Percentiles rank a stretch among this genome's conserved stretches.
phyloP scores from a whole-genome alignment of 768 basidiomycete species.

The Suillus subluteus region DNA sequence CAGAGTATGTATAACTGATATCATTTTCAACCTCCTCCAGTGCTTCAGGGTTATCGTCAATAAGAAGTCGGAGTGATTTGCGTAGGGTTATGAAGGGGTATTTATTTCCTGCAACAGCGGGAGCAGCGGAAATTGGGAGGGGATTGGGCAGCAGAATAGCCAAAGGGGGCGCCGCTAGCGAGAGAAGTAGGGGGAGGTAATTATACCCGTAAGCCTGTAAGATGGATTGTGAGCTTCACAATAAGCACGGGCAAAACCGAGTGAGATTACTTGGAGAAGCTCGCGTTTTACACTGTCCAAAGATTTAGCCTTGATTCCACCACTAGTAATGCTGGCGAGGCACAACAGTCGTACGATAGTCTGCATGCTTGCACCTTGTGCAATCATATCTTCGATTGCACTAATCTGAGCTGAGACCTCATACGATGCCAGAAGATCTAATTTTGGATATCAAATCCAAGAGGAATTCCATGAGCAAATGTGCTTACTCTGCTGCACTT shows the following conservation, averaged over 20 bases:
- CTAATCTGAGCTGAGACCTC: constrained; percentile 77
- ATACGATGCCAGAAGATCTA: constrained; percentile 95
- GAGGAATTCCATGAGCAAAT: constrained; percentile 12
- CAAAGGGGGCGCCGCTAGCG: constrained; percentile 68
- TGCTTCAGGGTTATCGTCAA: constrained; percentile 82
- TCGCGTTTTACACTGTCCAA: constrained; percentile 92
- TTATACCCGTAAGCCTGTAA: constrained; percentile 76
- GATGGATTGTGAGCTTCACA: constrained; percentile 18
- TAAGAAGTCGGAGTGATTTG: constrained; percentile 87
- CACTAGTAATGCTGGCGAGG: constrained; percentile 80
- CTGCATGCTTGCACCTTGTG: constrained; percentile 83
- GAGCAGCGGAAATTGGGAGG: constrained; percentile 53
- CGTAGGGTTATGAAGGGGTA: constrained; percentile 75
- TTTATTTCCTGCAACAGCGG: constrained; percentile 49
- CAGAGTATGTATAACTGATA: constrained; percentile 95
- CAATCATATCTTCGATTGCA: constrained; percentile 91
- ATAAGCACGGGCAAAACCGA: background rate
- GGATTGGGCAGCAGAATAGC: constrained; percentile 69
- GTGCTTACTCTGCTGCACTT: constrained; percentile 90
- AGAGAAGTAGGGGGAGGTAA: constrained; percentile 67
- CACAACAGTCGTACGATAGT: constrained; percentile 80
- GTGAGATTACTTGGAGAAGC: constrained; percentile 68
- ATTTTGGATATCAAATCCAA: constrained; percentile 11
- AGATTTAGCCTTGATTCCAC: constrained; percentile 85
- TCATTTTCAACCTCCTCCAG: constrained; percentile 89